Evolutionary conservation across 495 filamentous ascomycete genomes (phyloP).

Genomic region (Lepraria neglecta): DNA sequence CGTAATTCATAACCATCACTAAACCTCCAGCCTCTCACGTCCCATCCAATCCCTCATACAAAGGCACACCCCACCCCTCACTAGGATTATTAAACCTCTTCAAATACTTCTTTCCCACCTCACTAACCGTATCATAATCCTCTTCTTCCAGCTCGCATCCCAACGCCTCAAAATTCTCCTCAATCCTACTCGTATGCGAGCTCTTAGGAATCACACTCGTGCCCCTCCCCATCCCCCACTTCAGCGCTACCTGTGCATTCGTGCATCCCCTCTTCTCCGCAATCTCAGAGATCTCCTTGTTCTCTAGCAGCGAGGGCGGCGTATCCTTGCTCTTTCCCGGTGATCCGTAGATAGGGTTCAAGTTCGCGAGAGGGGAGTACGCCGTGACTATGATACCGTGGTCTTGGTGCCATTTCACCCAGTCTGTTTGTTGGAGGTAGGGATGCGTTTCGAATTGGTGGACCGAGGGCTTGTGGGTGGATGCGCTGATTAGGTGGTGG

Average conservation of each 20-base stretch:
- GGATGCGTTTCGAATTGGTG: constrained; percentile 60
- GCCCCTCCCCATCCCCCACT: constrained; percentile 46
- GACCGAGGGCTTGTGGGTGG: constrained; percentile 43
- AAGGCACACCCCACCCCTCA: constrained; percentile 30
- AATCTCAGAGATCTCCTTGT: constrained; percentile 34
- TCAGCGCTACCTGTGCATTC: constrained; percentile 46
- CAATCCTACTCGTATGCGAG: constrained; percentile 43
- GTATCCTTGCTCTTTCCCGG: constrained; percentile 35
- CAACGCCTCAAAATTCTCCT: constrained; percentile 42
- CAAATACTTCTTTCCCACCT: constrained; percentile 29
- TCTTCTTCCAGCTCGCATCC: constrained; percentile 26
- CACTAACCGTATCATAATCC: constrained; percentile 28
- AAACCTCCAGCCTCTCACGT: constrained; percentile 1
- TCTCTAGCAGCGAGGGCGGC: constrained; percentile 25
- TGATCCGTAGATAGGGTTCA: constrained; percentile 40
- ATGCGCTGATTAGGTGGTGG: constrained; percentile 36
- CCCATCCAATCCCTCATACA: constrained; percentile 36
- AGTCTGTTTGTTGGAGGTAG: constrained; percentile 51
- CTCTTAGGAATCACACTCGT: constrained; percentile 52
- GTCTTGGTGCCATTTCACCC: constrained; percentile 41
- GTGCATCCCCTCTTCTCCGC: constrained; percentile 41
- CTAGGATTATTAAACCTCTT: constrained; percentile 36
- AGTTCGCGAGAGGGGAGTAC: constrained; percentile 55
- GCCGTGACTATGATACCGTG: constrained; percentile 53
- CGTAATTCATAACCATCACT: not conserved